A percentile compares a stretch with the other conserved stretches of the same genome.
These are phyloP conservation scores for Candida glucosophila DNA, from an alignment of 1,139 yeast species.

Conservation along the genomic window DNA sequence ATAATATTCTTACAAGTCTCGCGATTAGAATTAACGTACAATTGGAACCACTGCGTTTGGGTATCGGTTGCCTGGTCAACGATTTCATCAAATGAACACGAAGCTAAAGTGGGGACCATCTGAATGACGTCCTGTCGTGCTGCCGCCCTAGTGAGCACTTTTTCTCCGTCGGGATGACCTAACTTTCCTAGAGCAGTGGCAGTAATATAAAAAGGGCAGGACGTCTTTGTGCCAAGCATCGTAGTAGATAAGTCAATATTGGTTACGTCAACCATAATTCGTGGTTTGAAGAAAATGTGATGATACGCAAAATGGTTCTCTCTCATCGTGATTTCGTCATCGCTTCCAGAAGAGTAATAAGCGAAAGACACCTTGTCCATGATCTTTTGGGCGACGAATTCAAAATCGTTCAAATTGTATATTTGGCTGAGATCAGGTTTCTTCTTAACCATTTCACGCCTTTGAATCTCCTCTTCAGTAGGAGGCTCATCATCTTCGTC, in stretches of 20 bases:
- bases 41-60: conserved; percentile 76
- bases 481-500: conserved; percentile 27
- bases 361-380: conserved; percentile 82
- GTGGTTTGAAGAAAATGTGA: conserved; percentile 77
- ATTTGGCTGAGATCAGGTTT: conserved; percentile 62
- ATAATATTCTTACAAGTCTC: conserved; percentile 52
- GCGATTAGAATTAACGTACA: conserved; percentile 64
- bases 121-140: conserved; percentile 62
- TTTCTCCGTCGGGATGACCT: conserved; percentile 75
- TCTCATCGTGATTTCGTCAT: conserved; percentile 82
- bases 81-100: conserved; percentile 68
- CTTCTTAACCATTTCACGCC: conserved; percentile 16
- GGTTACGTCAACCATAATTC: conserved; percentile 64
- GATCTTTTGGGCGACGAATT: conserved; percentile 65
- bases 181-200: conserved; percentile 79
- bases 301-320: conserved; percentile 88
- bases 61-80: conserved; percentile 42
- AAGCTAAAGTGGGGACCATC: conserved; percentile 76
- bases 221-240: conserved; percentile 30
- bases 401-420: conserved; percentile 73
- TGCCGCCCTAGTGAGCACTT: conserved; percentile 66
- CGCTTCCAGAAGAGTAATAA: conserved; percentile 85
- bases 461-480: conserved; percentile 21
- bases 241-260: conserved; percentile 27
- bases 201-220: conserved; percentile 60